These are phyloP conservation scores for Shiraia sp. DNA, from an alignment of 2,329 filamentous ascomycete species.

Conservation along the genomic window DNA sequence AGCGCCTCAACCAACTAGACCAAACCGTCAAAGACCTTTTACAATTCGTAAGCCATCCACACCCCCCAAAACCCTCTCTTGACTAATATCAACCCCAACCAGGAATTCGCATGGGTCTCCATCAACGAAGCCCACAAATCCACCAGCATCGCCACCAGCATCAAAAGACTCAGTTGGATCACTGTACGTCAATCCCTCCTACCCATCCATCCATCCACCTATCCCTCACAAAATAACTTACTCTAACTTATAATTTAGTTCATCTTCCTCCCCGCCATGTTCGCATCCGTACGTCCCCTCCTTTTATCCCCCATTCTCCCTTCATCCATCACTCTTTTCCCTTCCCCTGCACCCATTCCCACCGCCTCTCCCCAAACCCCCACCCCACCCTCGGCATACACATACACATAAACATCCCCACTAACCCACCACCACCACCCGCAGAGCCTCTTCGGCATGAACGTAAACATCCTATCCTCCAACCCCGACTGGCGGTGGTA, in stretches of 20 bases:
- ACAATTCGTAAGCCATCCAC: conserved; percentile 4
- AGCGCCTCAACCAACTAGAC: conserved; percentile 3
- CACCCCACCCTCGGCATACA: no score
- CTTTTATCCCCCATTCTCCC: not conserved
- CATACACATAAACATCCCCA: no score
- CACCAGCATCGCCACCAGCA: conserved; percentile 10
- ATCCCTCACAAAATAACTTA: no score
- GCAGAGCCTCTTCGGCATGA: conserved; percentile 7
- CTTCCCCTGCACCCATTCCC: no score
- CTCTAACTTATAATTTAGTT: conserved; percentile 2
- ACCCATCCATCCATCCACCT: not conserved
- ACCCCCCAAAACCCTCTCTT: not conserved
- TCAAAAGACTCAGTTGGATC: conserved; percentile 12
- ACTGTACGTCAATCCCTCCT: conserved; percentile 3
- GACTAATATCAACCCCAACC: not conserved
- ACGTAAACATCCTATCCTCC: conserved; percentile 2
- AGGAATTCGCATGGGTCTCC: conserved; percentile 14
- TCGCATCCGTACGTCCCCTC: conserved; percentile 3
- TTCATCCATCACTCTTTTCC: no score
- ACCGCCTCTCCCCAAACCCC: no score
- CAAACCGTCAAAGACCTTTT: conserved; percentile 11
- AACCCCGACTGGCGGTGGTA: conserved; percentile 6
- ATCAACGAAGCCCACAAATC: conserved; percentile 13
- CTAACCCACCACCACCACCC: not conserved
- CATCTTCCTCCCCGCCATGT: conserved; percentile 6